Evolutionary conservation across 768 basidiomycete genomes (phyloP).

Genomic region (Coprinopsis strossmayeri): DNA sequence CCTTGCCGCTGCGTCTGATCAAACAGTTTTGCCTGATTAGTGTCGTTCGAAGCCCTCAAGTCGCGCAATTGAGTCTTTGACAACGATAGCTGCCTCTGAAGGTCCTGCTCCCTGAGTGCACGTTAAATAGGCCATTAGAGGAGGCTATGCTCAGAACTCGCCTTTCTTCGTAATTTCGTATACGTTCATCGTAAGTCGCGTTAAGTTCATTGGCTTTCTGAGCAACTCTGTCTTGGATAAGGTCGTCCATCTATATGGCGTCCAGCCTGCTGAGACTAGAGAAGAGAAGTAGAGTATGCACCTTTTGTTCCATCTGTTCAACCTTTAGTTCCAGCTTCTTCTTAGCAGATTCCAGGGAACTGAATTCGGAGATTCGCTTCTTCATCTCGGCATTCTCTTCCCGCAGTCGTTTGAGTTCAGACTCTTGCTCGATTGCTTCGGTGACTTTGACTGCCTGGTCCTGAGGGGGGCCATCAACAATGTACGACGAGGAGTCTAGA

Average conservation of each 20-base stretch:
- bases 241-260: constrained; percentile 75
- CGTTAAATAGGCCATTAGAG: not conserved
- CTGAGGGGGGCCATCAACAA: constrained; percentile 28
- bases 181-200: constrained; percentile 92
- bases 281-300: constrained; percentile 20
- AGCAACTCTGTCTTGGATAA: constrained; percentile 82
- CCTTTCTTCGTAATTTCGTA: constrained; percentile 96
- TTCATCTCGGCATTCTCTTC: constrained; percentile 82
- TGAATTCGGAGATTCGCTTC: constrained; percentile 58
- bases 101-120: constrained; percentile 73
- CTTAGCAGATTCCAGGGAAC: constrained; percentile 59
- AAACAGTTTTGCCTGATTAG: constrained; percentile 86
- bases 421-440: constrained; percentile 72
- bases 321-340: constrained; percentile 69
- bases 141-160: constrained; percentile 25
- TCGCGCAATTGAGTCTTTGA: constrained; percentile 87
- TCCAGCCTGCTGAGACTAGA: not conserved
- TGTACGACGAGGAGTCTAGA: not conserved
- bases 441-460: constrained; percentile 91
- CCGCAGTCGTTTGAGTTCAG: constrained; percentile 62
- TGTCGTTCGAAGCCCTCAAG: constrained; percentile 85
- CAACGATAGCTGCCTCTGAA: constrained; percentile 87
- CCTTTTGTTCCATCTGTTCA: constrained; percentile 82
- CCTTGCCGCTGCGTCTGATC: constrained; percentile 91
- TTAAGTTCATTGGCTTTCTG: constrained; percentile 97